Evolutionary conservation across 331 rosid genomes (phyloP), one percentile per base, ranked within the genome.

Genomic region (Malus hybrid): DNA sequence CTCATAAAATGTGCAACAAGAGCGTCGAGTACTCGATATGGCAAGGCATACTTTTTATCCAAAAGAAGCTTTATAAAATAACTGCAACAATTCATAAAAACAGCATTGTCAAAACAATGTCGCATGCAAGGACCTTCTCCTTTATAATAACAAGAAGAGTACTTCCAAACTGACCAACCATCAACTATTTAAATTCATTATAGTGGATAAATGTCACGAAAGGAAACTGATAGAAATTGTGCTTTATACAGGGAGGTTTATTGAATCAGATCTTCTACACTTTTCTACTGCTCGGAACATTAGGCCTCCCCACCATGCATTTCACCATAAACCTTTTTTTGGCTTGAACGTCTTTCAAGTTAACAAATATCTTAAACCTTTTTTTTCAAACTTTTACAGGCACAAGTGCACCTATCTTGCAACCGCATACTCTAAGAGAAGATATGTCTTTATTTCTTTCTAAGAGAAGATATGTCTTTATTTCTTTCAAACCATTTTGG

Each of bases 1-100:
- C 87, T 90, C 88, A 84, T 80, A 82, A 87, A 93, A 84, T 90
- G 95, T 59, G 82, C 87, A 75, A 93, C 89, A 44, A 83, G 82
- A 54, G 90, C 90, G 75, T 93, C 97, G 36, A 93, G 85, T 42
- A 84, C 95, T 11, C 93, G 89, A 70, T 85, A 89, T 12, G 95
- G 97, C 86, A 93, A 83, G 46, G 95, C 93, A 83, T 90, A 90
- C 69, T 87, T 90, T 80, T 93, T 93, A 89, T 93, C 98, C 86
- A 93, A 69, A 59, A 94, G 87, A 81, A 94, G 93, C 90, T 92
- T 94, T 54, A 92, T 92, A 81, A 92, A 94, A 81, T 92, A 92
- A 84, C 99, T 92, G 93, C 87, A 87, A 78, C 46, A 33, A 61
- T 76, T 60, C 29, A 72, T 14, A 62, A 68, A 70, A 28, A 29